These are phyloP conservation scores for Alternaria gansuensis DNA, from an alignment of 2,329 filamentous ascomycete species.

Conservation along the genomic window DNA sequence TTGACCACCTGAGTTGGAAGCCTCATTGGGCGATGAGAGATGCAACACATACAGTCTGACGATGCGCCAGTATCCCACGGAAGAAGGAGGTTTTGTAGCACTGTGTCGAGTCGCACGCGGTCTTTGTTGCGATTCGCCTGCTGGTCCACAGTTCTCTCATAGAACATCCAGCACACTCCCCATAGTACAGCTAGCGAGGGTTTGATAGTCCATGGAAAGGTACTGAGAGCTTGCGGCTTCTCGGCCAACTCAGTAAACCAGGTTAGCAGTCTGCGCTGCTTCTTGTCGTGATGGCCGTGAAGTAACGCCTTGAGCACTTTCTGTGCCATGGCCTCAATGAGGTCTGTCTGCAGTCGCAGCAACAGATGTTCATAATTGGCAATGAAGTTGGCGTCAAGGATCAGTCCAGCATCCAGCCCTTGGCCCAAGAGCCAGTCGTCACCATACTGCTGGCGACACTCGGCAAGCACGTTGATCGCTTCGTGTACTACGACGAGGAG, in stretches of 20 bases:
- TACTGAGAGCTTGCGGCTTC: constrained; percentile 52
- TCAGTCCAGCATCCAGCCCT: constrained; percentile 41
- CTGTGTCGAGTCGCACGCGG: constrained; percentile 34
- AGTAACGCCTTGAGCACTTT: constrained; percentile 44
- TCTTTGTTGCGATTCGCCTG: constrained; percentile 18
- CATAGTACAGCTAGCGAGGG: constrained; percentile 56
- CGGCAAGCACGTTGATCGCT: constrained; percentile 43
- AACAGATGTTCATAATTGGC: constrained; percentile 58
- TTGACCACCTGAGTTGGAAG: constrained; percentile 4
- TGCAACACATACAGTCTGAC: constrained; percentile 48
- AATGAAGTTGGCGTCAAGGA: constrained; percentile 50
- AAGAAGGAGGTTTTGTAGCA: constrained; percentile 42
- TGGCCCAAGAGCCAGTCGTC: constrained; percentile 46
- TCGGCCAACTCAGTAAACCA: constrained; percentile 56
- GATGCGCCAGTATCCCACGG: constrained; percentile 42
- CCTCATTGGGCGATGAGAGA: constrained; percentile 20
- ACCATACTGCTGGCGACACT: constrained; percentile 38
- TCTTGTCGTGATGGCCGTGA: constrained; percentile 45
- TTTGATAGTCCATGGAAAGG: constrained; percentile 58
- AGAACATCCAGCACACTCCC: constrained; percentile 57
- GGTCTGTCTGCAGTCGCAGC: constrained; percentile 49
- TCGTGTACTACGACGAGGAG: constrained; percentile 44
- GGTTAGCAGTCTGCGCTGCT: constrained; percentile 43
- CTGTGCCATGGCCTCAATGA: constrained; percentile 44
- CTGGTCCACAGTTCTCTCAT: constrained; percentile 27